A percentile compares a stretch with the other conserved stretches of the same genome.
These are phyloP conservation scores for Zymoseptoria passerinii DNA, from an alignment of 2,329 filamentous ascomycete genomes.

Conservation along the genomic window DNA sequence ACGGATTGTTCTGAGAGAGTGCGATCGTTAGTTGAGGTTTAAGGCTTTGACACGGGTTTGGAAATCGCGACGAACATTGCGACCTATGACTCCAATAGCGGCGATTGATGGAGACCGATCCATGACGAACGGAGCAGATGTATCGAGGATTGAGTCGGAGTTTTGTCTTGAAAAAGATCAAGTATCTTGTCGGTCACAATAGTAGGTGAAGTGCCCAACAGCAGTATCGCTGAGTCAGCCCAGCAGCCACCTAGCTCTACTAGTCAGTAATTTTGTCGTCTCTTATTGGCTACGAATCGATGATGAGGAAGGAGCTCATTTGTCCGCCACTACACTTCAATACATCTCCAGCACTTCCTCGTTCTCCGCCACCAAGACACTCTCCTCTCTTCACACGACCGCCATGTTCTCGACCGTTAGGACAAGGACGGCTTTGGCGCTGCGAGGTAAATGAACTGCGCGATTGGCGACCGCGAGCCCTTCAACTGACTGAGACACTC, in stretches of 20 bases:
- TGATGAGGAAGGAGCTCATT: constrained; percentile 3
- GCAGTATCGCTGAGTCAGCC: not conserved
- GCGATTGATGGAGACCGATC: constrained; percentile 64
- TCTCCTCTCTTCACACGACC: constrained; percentile 15
- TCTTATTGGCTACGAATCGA: not conserved
- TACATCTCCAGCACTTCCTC: constrained; percentile 4
- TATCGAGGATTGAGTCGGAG: too few species aligned
- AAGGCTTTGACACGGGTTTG: not conserved
- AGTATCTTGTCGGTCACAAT: not conserved
- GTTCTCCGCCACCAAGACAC: not conserved
- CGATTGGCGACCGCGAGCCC: constrained; percentile 5
- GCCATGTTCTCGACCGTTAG: constrained; percentile 43
- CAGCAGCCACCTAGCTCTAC: too few species aligned
- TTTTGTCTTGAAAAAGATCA: too few species aligned
- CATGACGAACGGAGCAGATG: constrained; percentile 28
- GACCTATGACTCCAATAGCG: constrained; percentile 88
- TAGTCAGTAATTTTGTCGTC: too few species aligned
- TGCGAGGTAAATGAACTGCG: constrained; percentile 41
- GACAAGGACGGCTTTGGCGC: constrained; percentile 45
- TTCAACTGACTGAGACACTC: constrained; percentile 17
- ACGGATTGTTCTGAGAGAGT: constrained; percentile 71
- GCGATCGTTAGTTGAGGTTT: not conserved
- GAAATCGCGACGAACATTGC: constrained; percentile 56
- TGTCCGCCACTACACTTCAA: constrained; percentile 1
- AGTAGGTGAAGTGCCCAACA: not conserved